Percentiles rank a stretch among this genome's conserved stretches.
Conservation (phyloP, 352 stramenopile genomes). For the Phytophthora crassamura region DNA sequence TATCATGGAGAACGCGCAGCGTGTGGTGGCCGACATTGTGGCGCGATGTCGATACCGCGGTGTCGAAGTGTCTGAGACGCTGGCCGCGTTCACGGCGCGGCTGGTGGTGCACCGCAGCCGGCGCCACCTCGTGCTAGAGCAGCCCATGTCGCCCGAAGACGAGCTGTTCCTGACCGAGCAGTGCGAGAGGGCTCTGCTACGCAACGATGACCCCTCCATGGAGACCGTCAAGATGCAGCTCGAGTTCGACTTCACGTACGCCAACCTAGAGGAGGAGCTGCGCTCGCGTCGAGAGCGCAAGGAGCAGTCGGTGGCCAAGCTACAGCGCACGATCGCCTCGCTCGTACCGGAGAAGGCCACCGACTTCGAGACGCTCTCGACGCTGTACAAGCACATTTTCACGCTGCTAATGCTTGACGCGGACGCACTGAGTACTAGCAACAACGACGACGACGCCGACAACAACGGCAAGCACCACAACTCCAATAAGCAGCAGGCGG, state of each 20-base stretch:
- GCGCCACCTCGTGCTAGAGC: slow-evolving; percentile 74
- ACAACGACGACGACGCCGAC: slow-evolving; percentile 19
- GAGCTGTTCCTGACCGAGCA: slow-evolving; percentile 80
- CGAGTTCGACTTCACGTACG: slow-evolving; percentile 93
- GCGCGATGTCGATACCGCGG: slow-evolving; percentile 75
- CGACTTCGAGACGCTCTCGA: slow-evolving; percentile 92
- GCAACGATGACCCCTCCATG: slow-evolving; percentile 81
- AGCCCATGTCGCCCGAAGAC: slow-evolving; percentile 72
- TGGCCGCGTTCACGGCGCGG: slow-evolving; percentile 86
- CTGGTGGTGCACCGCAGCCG: slow-evolving; percentile 78
- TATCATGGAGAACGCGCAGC: slow-evolving; percentile 70
- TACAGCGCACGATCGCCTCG: slow-evolving; percentile 80
- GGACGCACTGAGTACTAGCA: slow-evolving; percentile 28
- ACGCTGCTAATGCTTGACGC: slow-evolving; percentile 82
- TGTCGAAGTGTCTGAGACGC: slow-evolving; percentile 87
- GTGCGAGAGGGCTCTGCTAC: slow-evolving; percentile 78
- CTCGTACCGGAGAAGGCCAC: slow-evolving; percentile 79
- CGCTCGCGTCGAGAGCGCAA: slow-evolving; percentile 61
- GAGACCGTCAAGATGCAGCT: slow-evolving; percentile 97
- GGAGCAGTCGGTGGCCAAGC: slow-evolving; percentile 58
- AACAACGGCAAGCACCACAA: slow-evolving; percentile 27
- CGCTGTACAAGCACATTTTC: slow-evolving; percentile 92
- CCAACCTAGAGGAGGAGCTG: slow-evolving; percentile 82
- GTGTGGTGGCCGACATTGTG: slow-evolving; percentile 75
- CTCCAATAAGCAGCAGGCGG: slow-evolving; percentile 43